Conservation (phyloP, 352 stramenopile genomes). For the Phytopythium mirpurense region DNA sequence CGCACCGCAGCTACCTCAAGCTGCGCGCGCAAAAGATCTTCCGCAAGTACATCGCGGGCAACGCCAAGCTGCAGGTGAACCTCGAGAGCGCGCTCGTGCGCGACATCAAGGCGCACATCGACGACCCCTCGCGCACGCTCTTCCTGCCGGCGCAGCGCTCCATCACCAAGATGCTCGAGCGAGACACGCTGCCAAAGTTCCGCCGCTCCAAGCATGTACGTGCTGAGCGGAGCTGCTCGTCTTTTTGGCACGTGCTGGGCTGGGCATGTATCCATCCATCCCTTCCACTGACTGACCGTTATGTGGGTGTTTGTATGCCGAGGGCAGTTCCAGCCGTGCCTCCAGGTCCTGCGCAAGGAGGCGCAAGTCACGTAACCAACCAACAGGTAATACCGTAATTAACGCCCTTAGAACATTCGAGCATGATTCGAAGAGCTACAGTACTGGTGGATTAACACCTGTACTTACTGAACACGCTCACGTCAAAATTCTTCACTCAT, state of each 20-base stretch:
- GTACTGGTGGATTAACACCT: too few relatives aligned
- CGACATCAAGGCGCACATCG: slow-evolving; percentile 49
- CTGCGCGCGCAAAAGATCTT: slow-evolving; percentile 76
- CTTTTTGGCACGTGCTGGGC: too few relatives aligned
- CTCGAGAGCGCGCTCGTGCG: slow-evolving; percentile 48
- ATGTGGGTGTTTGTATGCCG: slow-evolving; percentile 1
- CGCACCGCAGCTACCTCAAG: slow-evolving; percentile 67
- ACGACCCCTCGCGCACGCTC: slow-evolving; percentile 49
- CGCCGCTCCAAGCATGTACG: slow-evolving; percentile 60
- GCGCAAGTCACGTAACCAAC: slow-evolving; percentile 6
- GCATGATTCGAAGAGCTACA: too few relatives aligned
- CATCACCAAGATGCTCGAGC: slow-evolving; percentile 76
- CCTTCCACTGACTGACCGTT: too few relatives aligned
- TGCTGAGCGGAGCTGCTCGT: too few relatives aligned
- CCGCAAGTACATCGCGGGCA: slow-evolving; percentile 66
- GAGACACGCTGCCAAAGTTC: slow-evolving; percentile 72
- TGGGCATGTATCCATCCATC: too few relatives aligned
- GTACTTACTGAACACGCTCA: too few relatives aligned
- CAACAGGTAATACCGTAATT: background rate
- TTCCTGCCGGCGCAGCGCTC: slow-evolving; percentile 53
- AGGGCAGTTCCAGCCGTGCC: slow-evolving; percentile 34
- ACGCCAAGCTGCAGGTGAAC: slow-evolving; percentile 68
- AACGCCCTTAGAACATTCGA: background rate
- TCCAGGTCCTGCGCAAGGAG: slow-evolving; percentile 27
- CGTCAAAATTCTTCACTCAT: too few relatives aligned